These are phyloP conservation scores for Hygrophoropsis aurantiaca DNA, from an alignment of 768 basidiomycete genomes.

Conservation along the genomic window DNA sequence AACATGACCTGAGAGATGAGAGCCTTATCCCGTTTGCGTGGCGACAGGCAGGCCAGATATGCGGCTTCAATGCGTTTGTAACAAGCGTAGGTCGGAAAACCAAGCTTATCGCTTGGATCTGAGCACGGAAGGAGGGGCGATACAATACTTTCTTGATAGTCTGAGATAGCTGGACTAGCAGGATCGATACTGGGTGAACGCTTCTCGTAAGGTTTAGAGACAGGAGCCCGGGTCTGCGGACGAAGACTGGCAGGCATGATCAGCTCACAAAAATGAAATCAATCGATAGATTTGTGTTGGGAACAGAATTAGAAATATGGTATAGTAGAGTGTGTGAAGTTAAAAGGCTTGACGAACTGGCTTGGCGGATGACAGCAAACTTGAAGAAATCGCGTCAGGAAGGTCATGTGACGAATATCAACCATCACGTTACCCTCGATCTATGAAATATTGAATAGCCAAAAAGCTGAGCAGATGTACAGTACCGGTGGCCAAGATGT, in stretches of 20 bases:
- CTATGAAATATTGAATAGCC: background rate
- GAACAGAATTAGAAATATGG: no score
- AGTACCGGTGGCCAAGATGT: background rate
- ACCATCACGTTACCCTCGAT: background rate
- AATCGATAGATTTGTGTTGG: background rate
- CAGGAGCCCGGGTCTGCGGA: background rate
- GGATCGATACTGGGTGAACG: slow-evolving; percentile 5
- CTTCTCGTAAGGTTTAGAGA: slow-evolving; percentile 21
- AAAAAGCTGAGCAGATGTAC: background rate
- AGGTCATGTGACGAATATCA: slow-evolving; percentile 32
- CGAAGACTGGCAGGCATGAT: slow-evolving; percentile 2
- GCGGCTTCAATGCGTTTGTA: slow-evolving; percentile 58
- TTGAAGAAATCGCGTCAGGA: slow-evolving; percentile 7
- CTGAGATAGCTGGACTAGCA: slow-evolving; percentile 7
- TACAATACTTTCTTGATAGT: background rate
- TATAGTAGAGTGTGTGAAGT: slow-evolving; percentile 25
- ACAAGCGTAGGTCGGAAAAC: slow-evolving; percentile 61
- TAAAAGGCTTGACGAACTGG: slow-evolving; percentile 14
- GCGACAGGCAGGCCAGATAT: slow-evolving; percentile 60
- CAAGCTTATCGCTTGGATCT: slow-evolving; percentile 30
- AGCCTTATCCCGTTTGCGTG: slow-evolving; percentile 63
- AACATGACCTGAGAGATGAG: slow-evolving; percentile 72
- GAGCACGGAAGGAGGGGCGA: slow-evolving; percentile 1
- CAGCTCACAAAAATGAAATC: background rate
- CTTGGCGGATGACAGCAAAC: slow-evolving; percentile 26